Conservation (phyloP, 2,329 filamentous ascomycete species). For the Talaromyces atroroseus region DNA sequence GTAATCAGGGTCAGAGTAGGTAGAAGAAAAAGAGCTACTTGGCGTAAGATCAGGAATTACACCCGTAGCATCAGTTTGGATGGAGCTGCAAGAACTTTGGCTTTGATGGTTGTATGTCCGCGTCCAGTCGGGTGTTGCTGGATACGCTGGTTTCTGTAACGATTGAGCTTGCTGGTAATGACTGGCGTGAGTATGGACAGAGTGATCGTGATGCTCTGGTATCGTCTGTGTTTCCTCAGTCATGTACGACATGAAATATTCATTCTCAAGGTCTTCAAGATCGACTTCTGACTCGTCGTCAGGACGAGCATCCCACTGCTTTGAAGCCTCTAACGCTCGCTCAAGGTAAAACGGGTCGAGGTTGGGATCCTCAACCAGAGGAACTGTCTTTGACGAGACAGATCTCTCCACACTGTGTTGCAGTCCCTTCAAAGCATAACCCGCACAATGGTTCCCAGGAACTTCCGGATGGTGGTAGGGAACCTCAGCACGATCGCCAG, state of each 20-base stretch:
- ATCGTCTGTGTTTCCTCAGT: slow-evolving; percentile 16
- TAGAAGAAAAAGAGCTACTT: slow-evolving; percentile 36
- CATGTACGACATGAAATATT: slow-evolving; percentile 27
- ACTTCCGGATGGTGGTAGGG: slow-evolving; percentile 29
- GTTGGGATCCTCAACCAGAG: slow-evolving; percentile 27
- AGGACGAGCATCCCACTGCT: slow-evolving; percentile 22
- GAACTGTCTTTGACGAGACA: slow-evolving; percentile 2
- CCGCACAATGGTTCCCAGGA: slow-evolving; percentile 26
- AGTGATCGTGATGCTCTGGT: slow-evolving; percentile 1
- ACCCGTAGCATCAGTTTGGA: slow-evolving; percentile 23
- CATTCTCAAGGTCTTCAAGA: slow-evolving; percentile 25
- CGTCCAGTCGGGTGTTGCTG: slow-evolving; percentile 7
- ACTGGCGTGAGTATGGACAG: background rate
- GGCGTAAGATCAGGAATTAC: slow-evolving; percentile 33
- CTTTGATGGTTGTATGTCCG: slow-evolving; percentile 21
- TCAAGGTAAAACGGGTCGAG: slow-evolving; percentile 38
- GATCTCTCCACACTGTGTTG: slow-evolving; percentile 9
- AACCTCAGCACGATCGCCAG: slow-evolving; percentile 28
- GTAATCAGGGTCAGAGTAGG: slow-evolving; percentile 27
- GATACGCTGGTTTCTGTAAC: background rate
- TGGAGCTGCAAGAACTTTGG: slow-evolving; percentile 31
- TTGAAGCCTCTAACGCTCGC: slow-evolving; percentile 26
- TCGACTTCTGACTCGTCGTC: slow-evolving; percentile 28
- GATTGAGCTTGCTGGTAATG: slow-evolving; percentile 2
- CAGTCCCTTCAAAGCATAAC: slow-evolving; percentile 23